phyloP scores from a whole-genome alignment of 257 asterid species.

The Leptodermis oblonga region DNA sequence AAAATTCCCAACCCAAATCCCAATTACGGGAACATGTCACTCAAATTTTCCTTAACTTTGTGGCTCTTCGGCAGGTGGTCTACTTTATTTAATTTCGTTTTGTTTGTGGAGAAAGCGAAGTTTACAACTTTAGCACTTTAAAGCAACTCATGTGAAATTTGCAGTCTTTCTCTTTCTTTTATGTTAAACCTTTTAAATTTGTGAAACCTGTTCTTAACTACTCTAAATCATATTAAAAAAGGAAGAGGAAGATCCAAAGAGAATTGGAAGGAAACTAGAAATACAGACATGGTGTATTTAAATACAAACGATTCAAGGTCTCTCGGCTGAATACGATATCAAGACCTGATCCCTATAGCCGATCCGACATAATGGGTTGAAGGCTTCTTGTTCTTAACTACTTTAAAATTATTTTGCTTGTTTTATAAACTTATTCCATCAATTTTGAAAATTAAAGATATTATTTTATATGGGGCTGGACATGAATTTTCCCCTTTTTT shows the following conservation, averaged over 20 bases:
- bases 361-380: too few relatives aligned
- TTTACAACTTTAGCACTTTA: background rate
- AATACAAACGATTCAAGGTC: too few relatives aligned
- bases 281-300: too few relatives aligned
- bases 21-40: constrained; percentile 69
- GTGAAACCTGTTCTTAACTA: background rate
- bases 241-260: too few relatives aligned
- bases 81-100: background rate
- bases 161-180: background rate
- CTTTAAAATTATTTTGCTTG: background rate
- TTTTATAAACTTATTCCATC: background rate
- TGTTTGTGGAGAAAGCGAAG: background rate
- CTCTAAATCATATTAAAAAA: too few relatives aligned
- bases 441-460: background rate
- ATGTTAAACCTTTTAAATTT: background rate
- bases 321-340: too few relatives aligned
- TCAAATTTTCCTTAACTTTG: constrained; percentile 76
- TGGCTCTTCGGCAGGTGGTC: constrained; percentile 81
- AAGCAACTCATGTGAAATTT: too few relatives aligned
- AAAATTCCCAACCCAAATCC: constrained; percentile 53
- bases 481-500: background rate
- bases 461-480: background rate
- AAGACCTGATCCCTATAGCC: too few relatives aligned
- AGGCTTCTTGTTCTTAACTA: too few relatives aligned
- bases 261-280: too few relatives aligned